Evolutionary conservation across 2,329 filamentous ascomycete species (phyloP).

Genomic region (Hysterium pulicare): DNA sequence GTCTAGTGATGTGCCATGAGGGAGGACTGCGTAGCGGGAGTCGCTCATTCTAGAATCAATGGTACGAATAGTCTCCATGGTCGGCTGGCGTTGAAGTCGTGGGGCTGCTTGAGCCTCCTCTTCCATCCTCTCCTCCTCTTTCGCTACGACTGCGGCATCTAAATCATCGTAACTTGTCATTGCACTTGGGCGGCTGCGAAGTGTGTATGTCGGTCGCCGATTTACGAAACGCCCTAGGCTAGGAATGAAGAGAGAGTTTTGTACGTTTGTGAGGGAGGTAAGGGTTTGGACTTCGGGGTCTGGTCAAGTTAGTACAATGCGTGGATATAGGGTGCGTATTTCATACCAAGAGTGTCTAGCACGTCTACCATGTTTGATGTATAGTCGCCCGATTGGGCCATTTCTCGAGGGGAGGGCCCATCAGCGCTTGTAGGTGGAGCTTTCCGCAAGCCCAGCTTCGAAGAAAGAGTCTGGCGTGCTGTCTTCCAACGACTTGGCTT

Average conservation of each 20-base stretch:
- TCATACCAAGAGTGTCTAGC: constrained; percentile 64
- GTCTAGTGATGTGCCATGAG: constrained; percentile 67
- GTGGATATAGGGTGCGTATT: background rate
- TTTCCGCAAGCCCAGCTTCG: background rate
- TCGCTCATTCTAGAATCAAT: constrained; percentile 67
- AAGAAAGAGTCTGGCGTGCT: background rate
- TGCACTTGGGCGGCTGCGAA: constrained; percentile 53
- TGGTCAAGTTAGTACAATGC: constrained; percentile 41
- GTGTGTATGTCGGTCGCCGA: constrained; percentile 71
- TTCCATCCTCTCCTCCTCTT: constrained; percentile 18
- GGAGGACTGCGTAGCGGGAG: constrained; percentile 74
- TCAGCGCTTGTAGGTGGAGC: background rate
- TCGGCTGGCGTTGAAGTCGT: constrained; percentile 25
- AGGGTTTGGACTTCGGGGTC: constrained; percentile 81
- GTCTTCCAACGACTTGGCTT: background rate
- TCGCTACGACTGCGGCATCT: constrained; percentile 22
- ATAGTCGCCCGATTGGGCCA: constrained; percentile 44
- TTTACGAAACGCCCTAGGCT: constrained; percentile 75
- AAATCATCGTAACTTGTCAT: constrained; percentile 30
- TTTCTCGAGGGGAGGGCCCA: constrained; percentile 2
- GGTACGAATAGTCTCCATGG: constrained; percentile 46
- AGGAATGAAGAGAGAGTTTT: constrained; percentile 84
- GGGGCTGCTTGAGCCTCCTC: constrained; percentile 22
- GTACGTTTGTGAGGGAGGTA: constrained; percentile 81
- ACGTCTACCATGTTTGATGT: constrained; percentile 63